Percentiles rank a stretch among this genome's conserved stretches.
These are phyloP conservation scores for Peronosclerospora sorghi DNA, from an alignment of 352 stramenopile genomes.

Conservation along the genomic window DNA sequence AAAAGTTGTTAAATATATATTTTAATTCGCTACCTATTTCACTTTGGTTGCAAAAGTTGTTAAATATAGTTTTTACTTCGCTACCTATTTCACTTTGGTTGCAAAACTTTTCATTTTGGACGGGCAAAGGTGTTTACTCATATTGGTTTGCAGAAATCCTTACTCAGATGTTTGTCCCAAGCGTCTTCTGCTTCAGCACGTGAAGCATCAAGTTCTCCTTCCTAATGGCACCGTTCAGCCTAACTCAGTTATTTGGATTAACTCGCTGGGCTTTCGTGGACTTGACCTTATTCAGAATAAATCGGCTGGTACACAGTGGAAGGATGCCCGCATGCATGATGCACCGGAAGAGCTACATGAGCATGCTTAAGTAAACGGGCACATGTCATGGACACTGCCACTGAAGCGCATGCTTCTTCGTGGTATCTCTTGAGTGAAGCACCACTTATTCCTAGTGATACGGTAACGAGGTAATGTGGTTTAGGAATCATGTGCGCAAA, in stretches of 20 bases:
- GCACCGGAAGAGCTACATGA: constrained; percentile 31
- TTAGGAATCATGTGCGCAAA: background rate
- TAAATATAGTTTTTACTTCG: no score
- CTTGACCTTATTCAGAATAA: constrained; percentile 32
- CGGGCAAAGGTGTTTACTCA: no score
- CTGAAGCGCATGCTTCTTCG: constrained; percentile 58
- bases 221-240: constrained; percentile 31
- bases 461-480: constrained; percentile 19
- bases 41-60: no score
- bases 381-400: constrained; percentile 55
- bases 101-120: no score
- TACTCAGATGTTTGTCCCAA: constrained; percentile 66
- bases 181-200: constrained; percentile 55
- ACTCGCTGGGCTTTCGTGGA: constrained; percentile 57
- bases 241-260: constrained; percentile 64
- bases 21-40: no score
- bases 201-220: constrained; percentile 40
- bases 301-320: constrained; percentile 41
- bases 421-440: constrained; percentile 50
- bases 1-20: no score
- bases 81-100: no score
- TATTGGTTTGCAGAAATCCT: constrained; percentile 44
- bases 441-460: constrained; percentile 16
- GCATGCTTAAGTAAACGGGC: constrained; percentile 49
- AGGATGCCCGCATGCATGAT: constrained; percentile 20